These are phyloP conservation scores for Thelonectria blattea DNA, from an alignment of 2,329 filamentous ascomycete species.

Conservation along the genomic window DNA sequence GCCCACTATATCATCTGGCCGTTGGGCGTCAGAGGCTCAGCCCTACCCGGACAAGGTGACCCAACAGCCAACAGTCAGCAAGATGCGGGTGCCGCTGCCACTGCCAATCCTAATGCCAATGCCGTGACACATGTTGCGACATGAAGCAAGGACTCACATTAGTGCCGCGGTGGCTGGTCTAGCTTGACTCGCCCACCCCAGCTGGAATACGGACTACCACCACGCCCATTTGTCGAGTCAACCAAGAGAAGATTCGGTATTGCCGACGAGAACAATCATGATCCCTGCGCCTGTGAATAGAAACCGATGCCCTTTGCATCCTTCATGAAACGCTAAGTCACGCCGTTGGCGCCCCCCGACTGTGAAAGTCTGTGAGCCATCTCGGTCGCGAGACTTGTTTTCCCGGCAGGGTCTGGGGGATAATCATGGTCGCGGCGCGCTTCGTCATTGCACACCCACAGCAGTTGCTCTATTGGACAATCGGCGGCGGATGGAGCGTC, in stretches of 20 bases:
- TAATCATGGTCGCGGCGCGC: neutral
- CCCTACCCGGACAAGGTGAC: slow-evolving; percentile 17
- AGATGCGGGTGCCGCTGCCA: slow-evolving; percentile 4
- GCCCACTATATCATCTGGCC: slow-evolving; percentile 1
- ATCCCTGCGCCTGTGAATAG: neutral
- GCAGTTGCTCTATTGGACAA: neutral
- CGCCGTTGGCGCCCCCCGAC: neutral
- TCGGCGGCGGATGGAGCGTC: neutral
- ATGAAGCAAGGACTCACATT: slow-evolving; percentile 6
- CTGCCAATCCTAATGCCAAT: neutral
- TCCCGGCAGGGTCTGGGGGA: neutral
- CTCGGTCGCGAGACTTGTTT: neutral
- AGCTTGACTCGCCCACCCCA: slow-evolving; percentile 5
- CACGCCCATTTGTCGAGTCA: slow-evolving; percentile 1
- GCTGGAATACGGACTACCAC: slow-evolving; percentile 1
- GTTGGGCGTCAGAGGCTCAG: slow-evolving; percentile 14
- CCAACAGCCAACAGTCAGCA: slow-evolving; percentile 6
- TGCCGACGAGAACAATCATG: slow-evolving; percentile 13
- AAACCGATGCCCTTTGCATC: neutral
- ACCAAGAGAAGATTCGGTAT: slow-evolving; percentile 6
- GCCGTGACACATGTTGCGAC: slow-evolving; percentile 14
- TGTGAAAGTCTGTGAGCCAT: neutral
- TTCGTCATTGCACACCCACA: slow-evolving; percentile 3
- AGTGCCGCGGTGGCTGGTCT: neutral
- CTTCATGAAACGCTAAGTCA: slow-evolving; percentile 1